Percentiles rank a stretch among this genome's conserved stretches.
Evolutionary conservation across 495 filamentous ascomycete species (phyloP).

Genomic region (Beverwykella pulmonaria): DNA sequence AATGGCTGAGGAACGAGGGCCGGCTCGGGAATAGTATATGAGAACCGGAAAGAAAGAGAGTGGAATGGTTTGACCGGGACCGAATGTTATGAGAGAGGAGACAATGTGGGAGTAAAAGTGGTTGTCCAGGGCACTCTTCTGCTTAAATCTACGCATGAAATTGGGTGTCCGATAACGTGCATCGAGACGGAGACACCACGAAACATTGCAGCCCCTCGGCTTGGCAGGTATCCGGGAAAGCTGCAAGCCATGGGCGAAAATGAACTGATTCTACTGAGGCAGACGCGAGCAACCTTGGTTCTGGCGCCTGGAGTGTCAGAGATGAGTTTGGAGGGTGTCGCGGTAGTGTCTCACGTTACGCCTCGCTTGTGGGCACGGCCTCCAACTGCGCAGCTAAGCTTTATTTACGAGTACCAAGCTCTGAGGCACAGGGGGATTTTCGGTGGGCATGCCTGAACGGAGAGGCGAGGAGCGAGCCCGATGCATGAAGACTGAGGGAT

Average conservation of each 20-base stretch:
- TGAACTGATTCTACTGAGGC: conserved; percentile 32
- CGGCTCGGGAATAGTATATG: conserved; percentile 37
- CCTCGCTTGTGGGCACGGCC: conserved; percentile 32
- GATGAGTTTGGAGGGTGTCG: conserved; percentile 18
- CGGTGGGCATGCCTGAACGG: conserved; percentile 12
- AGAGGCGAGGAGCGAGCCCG: conserved; percentile 4
- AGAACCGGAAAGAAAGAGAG: conserved; percentile 38
- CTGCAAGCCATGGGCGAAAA: conserved; percentile 18
- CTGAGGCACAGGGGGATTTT: background rate
- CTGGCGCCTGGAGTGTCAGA: conserved; percentile 32
- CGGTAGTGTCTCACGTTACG: conserved; percentile 35
- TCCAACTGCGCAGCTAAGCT: conserved; percentile 20
- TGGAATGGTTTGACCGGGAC: conserved; percentile 34
- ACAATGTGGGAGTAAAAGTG: conserved; percentile 17
- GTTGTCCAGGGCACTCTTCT: conserved; percentile 5
- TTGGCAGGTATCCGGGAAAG: conserved; percentile 36
- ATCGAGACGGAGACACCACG: conserved; percentile 28
- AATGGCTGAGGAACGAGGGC: conserved; percentile 39
- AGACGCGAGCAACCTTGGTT: background rate
- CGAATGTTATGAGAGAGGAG: conserved; percentile 27
- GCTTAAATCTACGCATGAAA: conserved; percentile 43
- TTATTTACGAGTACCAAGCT: conserved; percentile 12
- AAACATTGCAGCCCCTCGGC: conserved; percentile 40
- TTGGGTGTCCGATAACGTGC: conserved; percentile 33
- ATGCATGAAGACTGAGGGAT: conserved; percentile 16